Evolutionary conservation across 1,284 basidiomycete genomes (phyloP).

Genomic region (Ustilago bromivora): DNA sequence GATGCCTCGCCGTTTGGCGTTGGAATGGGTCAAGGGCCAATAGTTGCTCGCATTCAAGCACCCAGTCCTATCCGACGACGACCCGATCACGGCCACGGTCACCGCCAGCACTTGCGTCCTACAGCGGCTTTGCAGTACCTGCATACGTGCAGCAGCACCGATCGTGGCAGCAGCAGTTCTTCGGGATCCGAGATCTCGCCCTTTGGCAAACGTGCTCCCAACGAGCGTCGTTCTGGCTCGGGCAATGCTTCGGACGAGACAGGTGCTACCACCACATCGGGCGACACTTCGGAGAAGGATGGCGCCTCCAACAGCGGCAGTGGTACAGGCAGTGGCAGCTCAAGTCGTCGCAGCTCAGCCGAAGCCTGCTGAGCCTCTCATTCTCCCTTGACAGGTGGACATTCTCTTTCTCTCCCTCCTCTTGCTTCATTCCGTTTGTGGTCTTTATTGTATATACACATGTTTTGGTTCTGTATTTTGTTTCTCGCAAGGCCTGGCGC

Average conservation of each 20-base stretch:
- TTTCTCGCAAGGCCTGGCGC: slow-evolving; percentile 14
- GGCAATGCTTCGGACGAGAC: slow-evolving; percentile 54
- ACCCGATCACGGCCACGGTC: slow-evolving; percentile 52
- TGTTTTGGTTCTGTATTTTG: slow-evolving; percentile 3
- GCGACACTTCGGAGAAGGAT: slow-evolving; percentile 54
- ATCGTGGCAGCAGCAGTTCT: slow-evolving; percentile 43
- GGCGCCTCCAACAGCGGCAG: slow-evolving; percentile 37
- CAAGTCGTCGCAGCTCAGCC: slow-evolving; percentile 41
- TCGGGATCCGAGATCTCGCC: slow-evolving; percentile 43
- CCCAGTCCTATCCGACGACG: slow-evolving; percentile 50
- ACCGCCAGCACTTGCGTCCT: slow-evolving; percentile 52
- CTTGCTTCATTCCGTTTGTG: not conserved
- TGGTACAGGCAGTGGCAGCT: slow-evolving; percentile 35
- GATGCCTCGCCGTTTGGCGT: slow-evolving; percentile 14
- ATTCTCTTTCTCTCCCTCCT: not conserved
- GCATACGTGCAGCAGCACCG: slow-evolving; percentile 40
- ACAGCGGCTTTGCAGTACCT: slow-evolving; percentile 35
- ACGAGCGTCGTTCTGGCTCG: slow-evolving; percentile 38
- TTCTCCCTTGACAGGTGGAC: slow-evolving; percentile 7
- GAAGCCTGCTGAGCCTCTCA: slow-evolving; percentile 11
- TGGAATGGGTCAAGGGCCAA: slow-evolving; percentile 6
- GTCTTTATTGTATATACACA: slow-evolving; percentile 15
- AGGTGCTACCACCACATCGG: slow-evolving; percentile 44
- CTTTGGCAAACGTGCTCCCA: slow-evolving; percentile 29
- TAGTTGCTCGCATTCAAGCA: slow-evolving; percentile 33